A percentile compares a stretch with the other conserved stretches of the same genome.
phyloP scores from a whole-genome alignment of 2,329 filamentous ascomycete species.

The Fusarium avenaceum region DNA sequence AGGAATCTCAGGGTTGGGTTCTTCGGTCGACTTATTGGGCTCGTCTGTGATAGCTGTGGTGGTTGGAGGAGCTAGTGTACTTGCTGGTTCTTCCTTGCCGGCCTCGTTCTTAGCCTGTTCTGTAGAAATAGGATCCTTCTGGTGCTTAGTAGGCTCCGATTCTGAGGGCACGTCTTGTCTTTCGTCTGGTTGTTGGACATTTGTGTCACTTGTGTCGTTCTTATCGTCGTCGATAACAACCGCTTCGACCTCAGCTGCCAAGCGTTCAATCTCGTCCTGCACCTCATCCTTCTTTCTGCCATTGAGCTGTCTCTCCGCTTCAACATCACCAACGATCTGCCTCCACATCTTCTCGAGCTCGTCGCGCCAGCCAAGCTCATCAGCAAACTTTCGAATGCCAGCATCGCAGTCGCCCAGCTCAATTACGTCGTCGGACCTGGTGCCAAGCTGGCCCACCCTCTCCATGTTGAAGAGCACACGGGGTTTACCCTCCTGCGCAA shows the following conservation, averaged over 20 bases:
- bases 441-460: conserved; percentile 82
- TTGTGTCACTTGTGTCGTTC: conserved; percentile 22
- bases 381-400: conserved; percentile 82
- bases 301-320: conserved; percentile 64
- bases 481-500: conserved; percentile 73
- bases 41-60: neutral
- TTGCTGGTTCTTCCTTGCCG: neutral
- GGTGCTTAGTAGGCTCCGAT: conserved; percentile 1
- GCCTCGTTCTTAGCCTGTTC: conserved; percentile 6
- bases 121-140: neutral
- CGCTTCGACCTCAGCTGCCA: conserved; percentile 55
- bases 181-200: conserved; percentile 10
- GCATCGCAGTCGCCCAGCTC: conserved; percentile 85
- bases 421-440: conserved; percentile 85
- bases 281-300: conserved; percentile 55
- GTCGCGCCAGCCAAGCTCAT: conserved; percentile 84
- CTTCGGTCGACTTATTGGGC: conserved; percentile 5
- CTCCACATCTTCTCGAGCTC: conserved; percentile 86
- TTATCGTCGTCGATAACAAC: conserved; percentile 51
- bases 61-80: too few species aligned
- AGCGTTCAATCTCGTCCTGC: conserved; percentile 61
- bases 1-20: conserved; percentile 7
- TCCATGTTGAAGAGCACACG: conserved; percentile 91
- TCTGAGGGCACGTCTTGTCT: neutral
- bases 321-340: conserved; percentile 71